Evolutionary conservation across 106 monocot genomes (phyloP), one percentile per base, ranked within the genome.

Genomic region (Platanthera guangdongensis): DNA sequence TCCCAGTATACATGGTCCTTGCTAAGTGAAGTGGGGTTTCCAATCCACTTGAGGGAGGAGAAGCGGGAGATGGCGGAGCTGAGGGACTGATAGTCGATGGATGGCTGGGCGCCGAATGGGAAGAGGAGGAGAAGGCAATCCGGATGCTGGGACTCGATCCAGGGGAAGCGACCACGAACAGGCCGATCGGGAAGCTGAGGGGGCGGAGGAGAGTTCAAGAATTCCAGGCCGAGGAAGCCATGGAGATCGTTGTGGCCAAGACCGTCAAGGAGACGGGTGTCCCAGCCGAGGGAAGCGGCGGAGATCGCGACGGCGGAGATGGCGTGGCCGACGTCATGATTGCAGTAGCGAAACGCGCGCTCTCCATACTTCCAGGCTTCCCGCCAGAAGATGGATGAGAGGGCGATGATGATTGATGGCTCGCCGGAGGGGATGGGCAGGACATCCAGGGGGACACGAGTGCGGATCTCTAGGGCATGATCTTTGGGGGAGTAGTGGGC

Each of bases 301-400:
- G 97, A 74, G 63, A 94, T 50, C 0, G 85, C 82, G 0, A 88
- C 80, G 0, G 97, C 94, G 0, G 86, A 92, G 48, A 99, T 79
- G 13, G 97, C 97, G 76, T 99, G 97, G 68, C 97, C 97, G 16
- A 90, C 90, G 54, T 99, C 97, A 75, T 99, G 92, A 68, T 99
- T 99, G 81, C 97, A 99, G 79, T 99, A 99, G 46, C 97, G 80
- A 75, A 99, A 76, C 5, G 92, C 94, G 15, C 97, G 89, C 76
- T 92, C 94, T 50, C 97, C 97, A 71, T 99, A 99, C 85, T 99
- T 99, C 97, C 97, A 99, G 5, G 97, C 86, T 82, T 99, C 97
- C 28, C 97, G 89, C 94, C 97, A 99, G 81, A 99, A 88, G 57
- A 99, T 57, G 32, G 97, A 94, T 0, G 94, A 99, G 39, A 99